Conservation (phyloP, 73 alveolate genomes). For the Paraurostyla sp. region DNA sequence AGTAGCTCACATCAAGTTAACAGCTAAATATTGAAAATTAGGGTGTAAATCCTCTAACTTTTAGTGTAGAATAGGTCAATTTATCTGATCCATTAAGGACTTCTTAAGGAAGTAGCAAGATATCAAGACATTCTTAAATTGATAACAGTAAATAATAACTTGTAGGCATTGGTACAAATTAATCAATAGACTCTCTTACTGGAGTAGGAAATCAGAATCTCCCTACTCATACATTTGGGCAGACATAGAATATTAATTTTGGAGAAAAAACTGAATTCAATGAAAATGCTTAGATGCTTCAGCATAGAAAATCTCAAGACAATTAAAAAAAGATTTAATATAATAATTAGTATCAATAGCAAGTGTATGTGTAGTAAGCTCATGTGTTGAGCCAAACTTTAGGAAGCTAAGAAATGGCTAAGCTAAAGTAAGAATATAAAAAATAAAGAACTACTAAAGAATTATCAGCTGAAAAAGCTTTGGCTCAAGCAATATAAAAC, state of each 20-base stretch:
- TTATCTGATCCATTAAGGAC: neutral
- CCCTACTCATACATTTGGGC: too few relatives aligned
- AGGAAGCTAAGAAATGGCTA: neutral
- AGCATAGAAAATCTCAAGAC: too few relatives aligned
- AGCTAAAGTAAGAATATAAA: constrained; percentile 11
- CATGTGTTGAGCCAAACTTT: neutral
- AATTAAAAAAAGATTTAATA: too few relatives aligned
- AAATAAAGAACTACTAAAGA: constrained; percentile 14
- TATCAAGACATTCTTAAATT: neutral
- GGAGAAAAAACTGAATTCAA: too few relatives aligned
- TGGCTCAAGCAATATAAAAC: neutral
- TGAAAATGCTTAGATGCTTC: too few relatives aligned
- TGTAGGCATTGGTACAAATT: neutral
- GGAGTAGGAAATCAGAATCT: too few relatives aligned
- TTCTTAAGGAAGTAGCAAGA: constrained; percentile 10
- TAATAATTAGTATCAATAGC: neutral
- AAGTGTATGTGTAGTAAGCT: neutral
- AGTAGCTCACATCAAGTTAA: neutral
- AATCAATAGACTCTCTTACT: constrained; percentile 26
- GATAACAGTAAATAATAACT: neutral
- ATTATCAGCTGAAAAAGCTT: constrained; percentile 30
- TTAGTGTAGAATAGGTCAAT: neutral
- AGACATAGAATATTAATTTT: too few relatives aligned
- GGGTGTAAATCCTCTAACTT: neutral
- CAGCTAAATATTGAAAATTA: neutral